Evolutionary conservation across 345 rosid genomes (phyloP).

Genomic region (Streptanthus diversifolius): DNA sequence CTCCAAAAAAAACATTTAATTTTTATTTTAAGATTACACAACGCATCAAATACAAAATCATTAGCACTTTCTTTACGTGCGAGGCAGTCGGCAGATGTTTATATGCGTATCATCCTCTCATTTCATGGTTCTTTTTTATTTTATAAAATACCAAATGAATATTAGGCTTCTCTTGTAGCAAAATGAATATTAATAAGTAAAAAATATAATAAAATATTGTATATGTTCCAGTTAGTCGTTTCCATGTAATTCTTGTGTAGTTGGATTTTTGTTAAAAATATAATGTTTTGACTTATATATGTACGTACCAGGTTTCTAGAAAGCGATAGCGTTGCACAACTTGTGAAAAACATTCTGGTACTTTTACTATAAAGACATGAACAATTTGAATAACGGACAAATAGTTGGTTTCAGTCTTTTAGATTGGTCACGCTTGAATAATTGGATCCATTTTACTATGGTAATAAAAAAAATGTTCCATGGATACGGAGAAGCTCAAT

Average conservation of each 20-base stretch:
- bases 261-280: not conserved
- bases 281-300: no score
- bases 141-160: not conserved
- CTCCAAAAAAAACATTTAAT: not conserved
- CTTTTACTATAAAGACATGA: conserved; percentile 7
- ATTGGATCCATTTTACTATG: not conserved
- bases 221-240: conserved; percentile 19
- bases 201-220: not conserved
- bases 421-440: not conserved
- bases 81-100: conserved; percentile 20
- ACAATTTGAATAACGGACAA: not conserved
- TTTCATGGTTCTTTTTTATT: not conserved
- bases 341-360: conserved; percentile 11
- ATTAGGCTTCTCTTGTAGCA: not conserved
- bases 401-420: not conserved
- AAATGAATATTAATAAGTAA: not conserved
- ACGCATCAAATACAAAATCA: conserved; percentile 23
- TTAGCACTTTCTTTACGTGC: conserved; percentile 27
- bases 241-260: conserved; percentile 13
- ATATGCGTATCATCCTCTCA: conserved; percentile 23
- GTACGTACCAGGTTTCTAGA: not conserved
- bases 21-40: not conserved
- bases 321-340: not conserved
- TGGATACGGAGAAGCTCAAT: not conserved
- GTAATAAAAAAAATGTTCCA: not conserved